Evolutionary conservation across 768 basidiomycete genomes (phyloP).

Genomic region (Mycena leptocephala): DNA sequence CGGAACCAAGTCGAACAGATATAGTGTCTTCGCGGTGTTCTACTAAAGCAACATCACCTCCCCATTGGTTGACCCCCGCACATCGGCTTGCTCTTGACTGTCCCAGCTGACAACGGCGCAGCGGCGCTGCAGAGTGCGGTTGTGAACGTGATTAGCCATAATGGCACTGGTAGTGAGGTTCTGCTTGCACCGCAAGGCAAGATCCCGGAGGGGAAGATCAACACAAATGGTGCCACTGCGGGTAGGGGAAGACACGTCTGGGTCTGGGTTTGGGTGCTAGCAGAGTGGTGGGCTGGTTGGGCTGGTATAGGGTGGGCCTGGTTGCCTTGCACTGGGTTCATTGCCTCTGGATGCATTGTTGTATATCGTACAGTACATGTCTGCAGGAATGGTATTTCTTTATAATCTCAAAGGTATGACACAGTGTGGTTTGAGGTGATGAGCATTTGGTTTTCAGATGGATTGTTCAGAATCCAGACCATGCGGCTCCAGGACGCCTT

Average conservation of each 20-base stretch:
- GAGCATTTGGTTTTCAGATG: too few relatives aligned
- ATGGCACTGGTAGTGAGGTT: constrained; percentile 44
- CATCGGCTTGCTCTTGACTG: constrained; percentile 82
- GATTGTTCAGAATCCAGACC: too few relatives aligned
- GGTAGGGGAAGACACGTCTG: not conserved
- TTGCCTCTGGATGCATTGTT: too few relatives aligned
- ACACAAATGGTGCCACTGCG: not conserved
- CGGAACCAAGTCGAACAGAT: not conserved
- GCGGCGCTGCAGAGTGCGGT: constrained; percentile 52
- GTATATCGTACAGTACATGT: too few relatives aligned
- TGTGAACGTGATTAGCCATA: constrained; percentile 47
- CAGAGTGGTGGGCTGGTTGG: not conserved
- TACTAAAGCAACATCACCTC: constrained; percentile 75
- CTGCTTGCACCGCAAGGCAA: too few relatives aligned
- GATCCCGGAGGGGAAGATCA: constrained; percentile 23
- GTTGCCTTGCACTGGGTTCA: too few relatives aligned
- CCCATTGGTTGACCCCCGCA: constrained; percentile 78
- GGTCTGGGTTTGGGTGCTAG: not conserved
- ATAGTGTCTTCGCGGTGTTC: constrained; percentile 76
- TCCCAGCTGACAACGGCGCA: constrained; percentile 67
- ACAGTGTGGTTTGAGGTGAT: too few relatives aligned
- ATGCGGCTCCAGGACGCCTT: too few relatives aligned
- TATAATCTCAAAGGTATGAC: too few relatives aligned
- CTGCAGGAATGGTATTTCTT: too few relatives aligned
- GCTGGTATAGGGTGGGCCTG: not conserved